Evolutionary conservation across 257 asterid species (phyloP), one percentile per base, ranked within the genome.

Genomic region (Gentiana macrophylla): DNA sequence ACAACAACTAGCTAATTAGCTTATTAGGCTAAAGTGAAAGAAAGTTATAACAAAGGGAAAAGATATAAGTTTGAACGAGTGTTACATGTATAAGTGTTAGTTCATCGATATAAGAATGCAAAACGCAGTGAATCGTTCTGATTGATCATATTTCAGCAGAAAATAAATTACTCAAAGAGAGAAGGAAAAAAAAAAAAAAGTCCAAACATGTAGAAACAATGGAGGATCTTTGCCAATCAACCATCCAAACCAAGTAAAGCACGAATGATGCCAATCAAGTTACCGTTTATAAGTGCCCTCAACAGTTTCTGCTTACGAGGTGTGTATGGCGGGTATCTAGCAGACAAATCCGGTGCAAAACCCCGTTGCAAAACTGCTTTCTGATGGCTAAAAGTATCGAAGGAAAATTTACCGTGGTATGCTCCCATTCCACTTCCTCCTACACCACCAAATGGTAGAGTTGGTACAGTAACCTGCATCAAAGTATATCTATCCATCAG

Each of bases 381-480:
- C 78, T 81, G 83, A 62, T 91, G 98, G 83, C 93, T 91, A 68
- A 91, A 87, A 69, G 86, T 76, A 9, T 91, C 98, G 48, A 87
- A 91, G 4, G 95, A 84, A 73, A 77, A 79, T 67, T 77, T 84
- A 5, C 98, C 98, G 36, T 91, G 96, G 79, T 84, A 91, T 36
- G 95, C 66, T 41, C 98, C 98, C 85, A 77, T 91, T 65, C 98
- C 98, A 64, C 98, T 91, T 70, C 75, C 95, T 32, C 96, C 98
- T 13, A 91, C 90, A 1, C 98, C 98, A 46, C 98, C 98, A 50
- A 91, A 91, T 35, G 97, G 98, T 71, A 91, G 62, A 6, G 74
- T 43, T 34, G 64, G 57, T 67, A 70, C 79, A 3, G 81, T 69
- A 69, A 83, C 68, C 97, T 91, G 83, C 84, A 72, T 54, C 51